phyloP scores from a whole-genome alignment of 2,329 filamentous ascomycete genomes.

The Xylariaceae sp. region DNA sequence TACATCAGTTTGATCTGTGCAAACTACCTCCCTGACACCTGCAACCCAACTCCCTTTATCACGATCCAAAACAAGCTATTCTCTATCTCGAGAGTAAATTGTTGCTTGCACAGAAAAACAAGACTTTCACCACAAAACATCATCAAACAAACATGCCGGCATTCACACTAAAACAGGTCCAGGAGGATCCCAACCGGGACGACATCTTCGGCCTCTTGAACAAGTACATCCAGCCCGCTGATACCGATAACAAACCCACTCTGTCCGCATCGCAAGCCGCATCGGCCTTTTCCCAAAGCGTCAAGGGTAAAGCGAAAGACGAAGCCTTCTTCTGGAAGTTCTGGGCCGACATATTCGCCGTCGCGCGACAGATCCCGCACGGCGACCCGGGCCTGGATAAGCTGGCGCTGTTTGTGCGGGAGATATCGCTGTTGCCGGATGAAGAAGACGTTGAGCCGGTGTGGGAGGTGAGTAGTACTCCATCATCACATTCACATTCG shows the following conservation, averaged over 20 bases:
- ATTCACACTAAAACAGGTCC: conserved; percentile 7
- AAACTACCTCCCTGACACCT: background rate
- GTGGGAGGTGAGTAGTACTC: conserved; percentile 21
- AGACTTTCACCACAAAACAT: no score
- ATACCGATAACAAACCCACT: conserved; percentile 11
- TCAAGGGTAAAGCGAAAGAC: conserved; percentile 9
- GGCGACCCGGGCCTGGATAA: conserved; percentile 24
- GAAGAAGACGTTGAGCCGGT: conserved; percentile 18
- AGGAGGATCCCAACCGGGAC: conserved; percentile 6
- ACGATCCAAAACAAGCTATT: background rate
- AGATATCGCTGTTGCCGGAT: conserved; percentile 24
- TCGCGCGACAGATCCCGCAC: conserved; percentile 25
- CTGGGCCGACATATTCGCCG: conserved; percentile 21
- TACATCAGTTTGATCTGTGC: no score
- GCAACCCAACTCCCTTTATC: background rate
- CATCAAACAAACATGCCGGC: conserved; percentile 7
- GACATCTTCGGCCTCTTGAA: conserved; percentile 21
- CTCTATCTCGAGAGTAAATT: no score
- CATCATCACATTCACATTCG: no score
- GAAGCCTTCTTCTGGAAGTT: conserved; percentile 23
- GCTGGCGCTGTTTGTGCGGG: conserved; percentile 23
- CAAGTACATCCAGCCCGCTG: conserved; percentile 15
- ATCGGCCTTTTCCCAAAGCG: conserved; percentile 13
- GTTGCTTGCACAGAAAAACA: background rate
- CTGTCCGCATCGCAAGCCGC: conserved; percentile 15